Evolutionary conservation across 108 stramenopile genomes (phyloP), one percentile per base, ranked within the genome.

Genomic region (Discostella stelligeroides): DNA sequence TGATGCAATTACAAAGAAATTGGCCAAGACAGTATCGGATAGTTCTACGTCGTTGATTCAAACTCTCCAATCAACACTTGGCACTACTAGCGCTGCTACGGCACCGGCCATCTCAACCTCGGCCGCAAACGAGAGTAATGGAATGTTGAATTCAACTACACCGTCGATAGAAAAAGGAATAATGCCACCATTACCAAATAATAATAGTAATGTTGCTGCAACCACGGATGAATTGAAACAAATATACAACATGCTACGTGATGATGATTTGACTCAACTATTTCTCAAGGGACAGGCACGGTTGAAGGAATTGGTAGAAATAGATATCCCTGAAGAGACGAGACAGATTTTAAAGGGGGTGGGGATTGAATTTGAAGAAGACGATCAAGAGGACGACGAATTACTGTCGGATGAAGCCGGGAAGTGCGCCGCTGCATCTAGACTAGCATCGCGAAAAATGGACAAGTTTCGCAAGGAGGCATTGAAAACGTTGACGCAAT

Each of bases 231-330:
- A 90, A 67, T 64, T 90, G 18, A 72, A 85, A 47, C 78, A 87
- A 73, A 53, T 95, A 20, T 74, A 89, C 45, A 54, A 70, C 60
- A 90, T 95, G 87, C 69, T 95, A 23, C 89, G 90, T 55, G 88
- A 90, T 66, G 90, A 95, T 59, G 88, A 92, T 61, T 69, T 95
- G 58, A 89, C 89, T 8, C 79, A 78, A 1, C 41, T 95, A 18
- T 68, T 95, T 23, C 68, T 82, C 63, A 87, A 81, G 34, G 86
- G 88, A 37, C 73, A 73, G 50, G 76, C 79, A 50, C 81, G 90
- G 30, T 70, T 95, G 64, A 76, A 84, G 68, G 73, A 87, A 54
- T 61, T 95, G 43, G 73, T 92, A 24, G 64, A 85, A 34, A 75
- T 73, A 8, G 91, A 87, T 20, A 73, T 95, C 48, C 85, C 89